Conservation (phyloP, 352 stramenopile genomes). For the Globisporangium parvum region DNA sequence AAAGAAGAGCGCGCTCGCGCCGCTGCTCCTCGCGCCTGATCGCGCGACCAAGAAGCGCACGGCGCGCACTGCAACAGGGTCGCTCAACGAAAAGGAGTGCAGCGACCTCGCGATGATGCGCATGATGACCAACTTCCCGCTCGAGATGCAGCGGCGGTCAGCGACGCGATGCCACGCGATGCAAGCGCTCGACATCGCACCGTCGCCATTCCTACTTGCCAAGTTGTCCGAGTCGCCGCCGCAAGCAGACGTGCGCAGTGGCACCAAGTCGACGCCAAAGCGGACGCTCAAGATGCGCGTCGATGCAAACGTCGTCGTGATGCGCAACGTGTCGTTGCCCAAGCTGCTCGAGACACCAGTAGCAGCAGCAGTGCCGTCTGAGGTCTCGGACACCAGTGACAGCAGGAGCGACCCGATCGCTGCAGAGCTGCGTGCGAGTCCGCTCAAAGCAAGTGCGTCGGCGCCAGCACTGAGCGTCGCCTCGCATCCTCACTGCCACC, state of each 20-base stretch:
- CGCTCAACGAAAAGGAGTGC: conserved; percentile 14
- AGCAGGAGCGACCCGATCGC: background rate
- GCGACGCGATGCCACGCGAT: conserved; percentile 7
- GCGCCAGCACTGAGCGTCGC: conserved; percentile 9
- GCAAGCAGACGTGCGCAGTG: conserved; percentile 1
- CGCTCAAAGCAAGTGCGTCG: conserved; percentile 16
- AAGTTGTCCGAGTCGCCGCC: conserved; percentile 19
- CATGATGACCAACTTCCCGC: conserved; percentile 30
- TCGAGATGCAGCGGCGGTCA: conserved; percentile 33
- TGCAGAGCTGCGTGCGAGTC: background rate
- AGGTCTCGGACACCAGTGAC: background rate
- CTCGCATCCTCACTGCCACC: background rate
- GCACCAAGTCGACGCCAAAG: conserved; percentile 37
- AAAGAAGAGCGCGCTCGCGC: conserved; percentile 25
- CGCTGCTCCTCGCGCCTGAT: conserved; percentile 19
- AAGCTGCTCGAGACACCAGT: conserved; percentile 16
- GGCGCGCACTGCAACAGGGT: background rate
- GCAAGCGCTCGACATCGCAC: conserved; percentile 27
- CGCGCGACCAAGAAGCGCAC: conserved; percentile 5
- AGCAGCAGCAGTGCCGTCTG: background rate
- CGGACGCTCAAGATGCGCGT: conserved; percentile 18
- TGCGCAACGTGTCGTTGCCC: conserved; percentile 32
- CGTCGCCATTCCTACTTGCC: conserved; percentile 32
- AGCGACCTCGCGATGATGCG: conserved; percentile 14
- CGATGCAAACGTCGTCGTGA: conserved; percentile 30